A percentile compares a stretch with the other conserved stretches of the same genome.
Conservation (phyloP, 129 eudicot species). For the Glebionis coronaria region DNA sequence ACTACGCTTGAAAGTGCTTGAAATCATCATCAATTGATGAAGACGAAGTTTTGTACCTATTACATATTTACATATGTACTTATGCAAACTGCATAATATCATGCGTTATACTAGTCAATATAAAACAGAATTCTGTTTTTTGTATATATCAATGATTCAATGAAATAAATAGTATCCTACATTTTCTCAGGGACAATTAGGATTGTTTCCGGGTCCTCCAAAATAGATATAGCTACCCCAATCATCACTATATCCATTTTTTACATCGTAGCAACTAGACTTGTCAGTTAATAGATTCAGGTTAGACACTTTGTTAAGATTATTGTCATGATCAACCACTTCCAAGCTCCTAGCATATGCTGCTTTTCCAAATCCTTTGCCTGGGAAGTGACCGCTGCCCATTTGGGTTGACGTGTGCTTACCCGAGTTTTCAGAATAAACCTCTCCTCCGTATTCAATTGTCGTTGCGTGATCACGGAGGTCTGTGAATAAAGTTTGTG, state of each 20-base stretch:
- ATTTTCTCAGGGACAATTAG: constrained; percentile 22
- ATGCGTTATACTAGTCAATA: neutral
- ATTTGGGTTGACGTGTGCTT: constrained; percentile 26
- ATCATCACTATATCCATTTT: neutral
- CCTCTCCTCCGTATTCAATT: constrained; percentile 80
- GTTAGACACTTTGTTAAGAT: neutral
- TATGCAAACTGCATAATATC: no score
- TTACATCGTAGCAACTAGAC: constrained; percentile 17
- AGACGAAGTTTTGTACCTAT: no score
- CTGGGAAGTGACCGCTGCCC: constrained; percentile 31
- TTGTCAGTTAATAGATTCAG: constrained; percentile 5
- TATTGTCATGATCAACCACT: constrained; percentile 2
- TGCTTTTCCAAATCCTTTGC: constrained; percentile 26
- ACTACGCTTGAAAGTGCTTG: no score
- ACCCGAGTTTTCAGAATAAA: constrained; percentile 25
- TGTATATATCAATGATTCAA: neutral
- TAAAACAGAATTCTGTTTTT: neutral
- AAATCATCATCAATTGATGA: no score
- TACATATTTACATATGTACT: no score
- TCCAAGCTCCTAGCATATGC: constrained; percentile 19
- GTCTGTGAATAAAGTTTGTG: constrained; percentile 23
- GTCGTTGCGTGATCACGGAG: neutral
- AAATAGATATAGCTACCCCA: constrained; percentile 27
- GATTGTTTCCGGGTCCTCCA: constrained; percentile 25
- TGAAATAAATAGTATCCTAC: neutral